These are phyloP conservation scores for Pistacia integerrima DNA, from an alignment of 345 rosid species.

Conservation along the genomic window DNA sequence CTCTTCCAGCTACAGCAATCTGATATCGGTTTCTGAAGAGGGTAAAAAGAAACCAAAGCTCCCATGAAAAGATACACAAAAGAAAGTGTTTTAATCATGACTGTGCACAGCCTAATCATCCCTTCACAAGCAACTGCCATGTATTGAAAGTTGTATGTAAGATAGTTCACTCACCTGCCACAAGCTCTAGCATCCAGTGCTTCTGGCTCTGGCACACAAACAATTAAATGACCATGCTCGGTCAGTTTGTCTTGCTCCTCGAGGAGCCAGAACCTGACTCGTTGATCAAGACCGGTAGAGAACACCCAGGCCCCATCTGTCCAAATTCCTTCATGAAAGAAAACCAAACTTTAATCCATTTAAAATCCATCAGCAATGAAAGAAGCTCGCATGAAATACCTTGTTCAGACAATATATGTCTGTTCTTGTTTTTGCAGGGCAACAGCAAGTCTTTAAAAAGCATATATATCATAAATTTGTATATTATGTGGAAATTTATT, in stretches of 20 bases:
- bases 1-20: conserved; percentile 89
- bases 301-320: conserved; percentile 86
- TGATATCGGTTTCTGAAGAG: conserved; percentile 61
- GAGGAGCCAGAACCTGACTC: conserved; percentile 77
- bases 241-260: conserved; percentile 46
- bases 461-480: neutral
- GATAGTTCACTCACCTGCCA: conserved; percentile 50
- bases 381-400: conserved; percentile 2
- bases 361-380: neutral
- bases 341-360: conserved; percentile 22
- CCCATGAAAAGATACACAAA: neutral
- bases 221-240: conserved; percentile 56
- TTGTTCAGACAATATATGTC: neutral
- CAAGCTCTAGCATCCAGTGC: conserved; percentile 73
- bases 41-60: neutral
- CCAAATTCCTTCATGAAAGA: conserved; percentile 72
- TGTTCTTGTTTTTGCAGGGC: neutral
- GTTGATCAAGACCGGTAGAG: conserved; percentile 98
- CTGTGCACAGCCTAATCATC: neutral
- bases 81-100: neutral
- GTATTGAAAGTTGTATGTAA: conserved; percentile 1
- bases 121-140: neutral
- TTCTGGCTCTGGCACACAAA: conserved; percentile 93
- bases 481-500: neutral
- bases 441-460: neutral